Conservation (phyloP, 2,329 filamentous ascomycete genomes). For the Aspergillus alliaceus region DNA sequence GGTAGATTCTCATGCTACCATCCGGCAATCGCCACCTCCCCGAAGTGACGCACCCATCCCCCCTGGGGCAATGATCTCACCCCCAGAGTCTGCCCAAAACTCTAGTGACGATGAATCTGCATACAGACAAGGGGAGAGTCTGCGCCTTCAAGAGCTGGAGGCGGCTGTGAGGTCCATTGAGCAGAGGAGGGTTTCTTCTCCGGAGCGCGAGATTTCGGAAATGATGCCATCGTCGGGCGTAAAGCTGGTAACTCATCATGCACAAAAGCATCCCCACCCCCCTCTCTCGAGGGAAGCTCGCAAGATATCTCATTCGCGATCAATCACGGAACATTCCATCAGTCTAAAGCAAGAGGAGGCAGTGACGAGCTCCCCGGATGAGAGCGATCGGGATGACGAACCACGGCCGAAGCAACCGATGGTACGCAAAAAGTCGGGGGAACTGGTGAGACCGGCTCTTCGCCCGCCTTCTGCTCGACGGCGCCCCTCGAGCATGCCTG, state of each 20-base stretch:
- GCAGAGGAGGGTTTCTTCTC: constrained; percentile 29
- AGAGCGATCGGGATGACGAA: constrained; percentile 60
- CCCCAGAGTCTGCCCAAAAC: constrained; percentile 78
- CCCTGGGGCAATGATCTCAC: constrained; percentile 81
- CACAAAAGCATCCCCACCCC: constrained; percentile 26
- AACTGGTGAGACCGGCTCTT: constrained; percentile 89
- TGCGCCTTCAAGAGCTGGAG: constrained; percentile 66
- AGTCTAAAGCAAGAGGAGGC: constrained; percentile 43
- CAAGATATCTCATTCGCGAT: constrained; percentile 63
- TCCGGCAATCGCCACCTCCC: constrained; percentile 83
- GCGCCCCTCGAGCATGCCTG: constrained; percentile 93
- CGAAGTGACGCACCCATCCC: constrained; percentile 75
- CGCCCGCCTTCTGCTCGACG: constrained; percentile 71
- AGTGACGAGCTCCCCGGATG: constrained; percentile 44
- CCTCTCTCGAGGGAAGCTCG: constrained; percentile 56
- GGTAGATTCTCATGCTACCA: constrained; percentile 55
- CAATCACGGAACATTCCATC: constrained; percentile 57
- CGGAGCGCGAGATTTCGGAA: constrained; percentile 24
- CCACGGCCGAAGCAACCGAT: constrained; percentile 77
- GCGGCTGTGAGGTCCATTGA: constrained; percentile 81
- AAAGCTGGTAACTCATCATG: constrained; percentile 20
- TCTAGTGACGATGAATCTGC: constrained; percentile 73
- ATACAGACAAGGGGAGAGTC: constrained; percentile 44
- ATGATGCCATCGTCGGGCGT: constrained; percentile 30
- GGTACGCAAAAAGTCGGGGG: constrained; percentile 97